Conservation (phyloP, 2,329 filamentous ascomycete genomes). For the Ambrosiella xylebori region DNA sequence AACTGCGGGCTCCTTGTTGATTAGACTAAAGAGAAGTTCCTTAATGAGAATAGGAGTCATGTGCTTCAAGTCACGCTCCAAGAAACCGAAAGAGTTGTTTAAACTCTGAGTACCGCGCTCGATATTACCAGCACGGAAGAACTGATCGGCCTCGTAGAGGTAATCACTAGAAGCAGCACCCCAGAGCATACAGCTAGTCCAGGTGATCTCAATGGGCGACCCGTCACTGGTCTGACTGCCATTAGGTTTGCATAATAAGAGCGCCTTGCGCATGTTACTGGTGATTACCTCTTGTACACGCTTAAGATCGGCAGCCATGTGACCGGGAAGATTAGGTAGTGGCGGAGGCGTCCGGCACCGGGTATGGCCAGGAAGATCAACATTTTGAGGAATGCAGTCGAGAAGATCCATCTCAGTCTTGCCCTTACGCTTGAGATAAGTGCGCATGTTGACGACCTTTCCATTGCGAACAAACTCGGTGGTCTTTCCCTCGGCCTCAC, state of each 20-base stretch:
- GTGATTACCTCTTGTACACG: constrained; percentile 28
- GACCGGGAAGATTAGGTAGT: constrained; percentile 24
- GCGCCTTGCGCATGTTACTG: constrained; percentile 28
- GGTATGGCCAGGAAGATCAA: constrained; percentile 26
- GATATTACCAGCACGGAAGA: constrained; percentile 24
- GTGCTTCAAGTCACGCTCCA: constrained; percentile 26
- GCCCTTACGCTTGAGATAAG: constrained; percentile 35
- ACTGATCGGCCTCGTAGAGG: constrained; percentile 27
- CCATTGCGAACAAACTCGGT: constrained; percentile 36
- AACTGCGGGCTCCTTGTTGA: constrained; percentile 27
- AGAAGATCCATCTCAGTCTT: constrained; percentile 35
- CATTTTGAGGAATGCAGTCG: constrained; percentile 25
- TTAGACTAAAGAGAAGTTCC: constrained; percentile 27
- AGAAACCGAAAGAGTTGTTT: constrained; percentile 27
- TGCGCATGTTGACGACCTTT: constrained; percentile 33
- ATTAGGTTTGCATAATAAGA: constrained; percentile 24
- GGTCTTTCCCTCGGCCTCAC: constrained; percentile 34
- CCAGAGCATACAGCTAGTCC: constrained; percentile 27
- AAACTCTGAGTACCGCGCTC: constrained; percentile 25
- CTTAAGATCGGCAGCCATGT: constrained; percentile 26
- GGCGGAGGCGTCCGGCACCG: constrained; percentile 29
- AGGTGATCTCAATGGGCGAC: constrained; percentile 23
- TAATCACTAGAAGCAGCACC: constrained; percentile 27
- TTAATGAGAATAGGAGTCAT: constrained; percentile 27
- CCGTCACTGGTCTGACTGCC: neutral